Evolutionary conservation across 2,329 filamentous ascomycete species (phyloP).

Genomic region (Clonostachys solani): DNA sequence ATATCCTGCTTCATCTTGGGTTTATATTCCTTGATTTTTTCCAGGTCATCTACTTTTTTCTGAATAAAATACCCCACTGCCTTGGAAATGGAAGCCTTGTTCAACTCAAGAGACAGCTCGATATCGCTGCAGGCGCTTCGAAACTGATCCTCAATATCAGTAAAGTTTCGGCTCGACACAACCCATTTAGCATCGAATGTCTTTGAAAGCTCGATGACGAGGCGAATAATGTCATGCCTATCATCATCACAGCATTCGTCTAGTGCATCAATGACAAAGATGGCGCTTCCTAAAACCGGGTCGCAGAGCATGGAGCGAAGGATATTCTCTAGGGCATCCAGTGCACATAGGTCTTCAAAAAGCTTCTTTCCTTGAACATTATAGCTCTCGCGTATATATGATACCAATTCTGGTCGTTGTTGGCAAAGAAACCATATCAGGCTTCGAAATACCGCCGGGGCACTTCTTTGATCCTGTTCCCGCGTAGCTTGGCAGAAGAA

Average conservation of each 20-base stretch:
- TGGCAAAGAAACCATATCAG: constrained; percentile 36
- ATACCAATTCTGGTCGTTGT: neutral
- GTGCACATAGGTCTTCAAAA: constrained; percentile 33
- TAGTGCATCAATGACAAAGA: constrained; percentile 39
- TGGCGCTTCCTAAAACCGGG: constrained; percentile 11
- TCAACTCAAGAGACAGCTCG: constrained; percentile 28
- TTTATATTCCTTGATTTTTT: constrained; percentile 3
- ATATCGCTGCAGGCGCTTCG: constrained; percentile 6
- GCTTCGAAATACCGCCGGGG: constrained; percentile 32
- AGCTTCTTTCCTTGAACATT: constrained; percentile 16
- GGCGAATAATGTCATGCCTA: constrained; percentile 9
- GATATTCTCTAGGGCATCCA: constrained; percentile 25
- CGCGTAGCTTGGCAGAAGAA: constrained; percentile 38
- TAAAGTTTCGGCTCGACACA: constrained; percentile 35
- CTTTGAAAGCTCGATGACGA: constrained; percentile 27
- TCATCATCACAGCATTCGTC: constrained; percentile 31
- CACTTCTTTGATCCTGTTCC: constrained; percentile 27
- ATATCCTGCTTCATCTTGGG: constrained; percentile 1
- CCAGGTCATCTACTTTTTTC: constrained; percentile 19
- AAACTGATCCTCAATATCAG: constrained; percentile 25
- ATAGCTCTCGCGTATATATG: constrained; percentile 2
- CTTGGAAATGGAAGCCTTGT: constrained; percentile 18
- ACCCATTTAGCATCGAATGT: constrained; percentile 30
- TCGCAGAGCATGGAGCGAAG: constrained; percentile 32
- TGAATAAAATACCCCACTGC: constrained; percentile 28